Evolutionary conservation across 2,329 filamentous ascomycete species (phyloP).

Genomic region (Rutstroemia sp.): DNA sequence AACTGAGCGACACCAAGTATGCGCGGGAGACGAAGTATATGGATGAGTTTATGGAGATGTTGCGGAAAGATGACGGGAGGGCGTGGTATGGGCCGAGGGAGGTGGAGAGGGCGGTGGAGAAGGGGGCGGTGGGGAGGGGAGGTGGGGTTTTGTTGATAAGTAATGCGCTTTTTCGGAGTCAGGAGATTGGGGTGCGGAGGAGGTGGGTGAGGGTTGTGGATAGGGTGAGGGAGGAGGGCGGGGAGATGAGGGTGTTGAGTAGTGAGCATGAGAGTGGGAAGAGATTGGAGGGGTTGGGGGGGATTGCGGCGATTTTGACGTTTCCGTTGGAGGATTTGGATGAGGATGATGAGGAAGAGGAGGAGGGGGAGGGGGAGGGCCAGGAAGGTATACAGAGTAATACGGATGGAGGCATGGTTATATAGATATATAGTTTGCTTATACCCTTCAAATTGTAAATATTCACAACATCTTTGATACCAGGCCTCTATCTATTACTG

Average conservation of each 20-base stretch:
- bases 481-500: too few species aligned
- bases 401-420: not conserved
- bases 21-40: constrained; percentile 75
- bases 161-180: constrained; percentile 78
- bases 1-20: constrained; percentile 82
- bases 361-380: too few species aligned
- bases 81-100: constrained; percentile 75
- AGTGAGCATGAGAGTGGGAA: constrained; percentile 91
- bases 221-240: constrained; percentile 77
- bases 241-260: constrained; percentile 82
- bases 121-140: constrained; percentile 83
- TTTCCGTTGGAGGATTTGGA: constrained; percentile 81
- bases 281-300: constrained; percentile 31
- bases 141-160: constrained; percentile 75
- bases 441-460: too few species aligned
- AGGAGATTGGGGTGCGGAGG: constrained; percentile 75
- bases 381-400: not conserved
- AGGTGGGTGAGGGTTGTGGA: constrained; percentile 92
- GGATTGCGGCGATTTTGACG: constrained; percentile 83
- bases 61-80: constrained; percentile 56
- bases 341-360: constrained; percentile 47
- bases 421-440: not conserved
- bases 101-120: constrained; percentile 65
- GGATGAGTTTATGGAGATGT: constrained; percentile 71
- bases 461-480: too few species aligned